These are phyloP conservation scores for Fusarium circinatum DNA, from an alignment of 2,329 filamentous ascomycete species.

Conservation along the genomic window DNA sequence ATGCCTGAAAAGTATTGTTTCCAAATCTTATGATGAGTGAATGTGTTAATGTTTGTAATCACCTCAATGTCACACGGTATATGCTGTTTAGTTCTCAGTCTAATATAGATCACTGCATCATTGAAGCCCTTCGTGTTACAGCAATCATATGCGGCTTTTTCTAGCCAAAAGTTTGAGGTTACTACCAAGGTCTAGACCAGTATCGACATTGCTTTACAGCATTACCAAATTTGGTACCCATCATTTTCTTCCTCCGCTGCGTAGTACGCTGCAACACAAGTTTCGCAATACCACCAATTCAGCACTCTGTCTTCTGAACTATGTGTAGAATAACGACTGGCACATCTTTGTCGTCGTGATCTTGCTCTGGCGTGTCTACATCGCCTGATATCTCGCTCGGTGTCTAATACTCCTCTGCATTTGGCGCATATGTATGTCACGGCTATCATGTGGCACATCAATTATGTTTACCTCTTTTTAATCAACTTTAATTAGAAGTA, in stretches of 20 bases:
- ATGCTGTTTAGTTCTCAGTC: not conserved
- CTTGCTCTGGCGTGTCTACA: not conserved
- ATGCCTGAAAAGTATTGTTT: accelerated
- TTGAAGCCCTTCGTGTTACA: too few relatives aligned
- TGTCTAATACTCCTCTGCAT: not conserved
- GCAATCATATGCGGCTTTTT: too few relatives aligned
- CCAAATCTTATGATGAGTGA: not conserved
- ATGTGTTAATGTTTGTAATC: accelerated
- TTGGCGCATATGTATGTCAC: not conserved
- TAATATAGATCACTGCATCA: not conserved
- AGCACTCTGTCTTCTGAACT: not conserved
- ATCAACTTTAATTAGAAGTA: accelerated
- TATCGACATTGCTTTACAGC: too few relatives aligned
- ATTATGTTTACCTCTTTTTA: not conserved
- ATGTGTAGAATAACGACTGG: not conserved
- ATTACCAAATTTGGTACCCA: not conserved
- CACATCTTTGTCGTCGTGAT: not conserved
- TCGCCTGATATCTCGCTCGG: not conserved
- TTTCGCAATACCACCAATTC: not conserved
- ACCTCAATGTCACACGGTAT: too few relatives aligned
- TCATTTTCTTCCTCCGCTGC: not conserved
- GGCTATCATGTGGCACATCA: not conserved
- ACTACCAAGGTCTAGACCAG: too few relatives aligned
- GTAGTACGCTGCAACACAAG: not conserved
- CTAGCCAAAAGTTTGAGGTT: accelerated